A percentile compares a stretch with the other conserved stretches of the same genome.
phyloP scores from a whole-genome alignment of 331 rosid species.

The Telfairia occidentalis region DNA sequence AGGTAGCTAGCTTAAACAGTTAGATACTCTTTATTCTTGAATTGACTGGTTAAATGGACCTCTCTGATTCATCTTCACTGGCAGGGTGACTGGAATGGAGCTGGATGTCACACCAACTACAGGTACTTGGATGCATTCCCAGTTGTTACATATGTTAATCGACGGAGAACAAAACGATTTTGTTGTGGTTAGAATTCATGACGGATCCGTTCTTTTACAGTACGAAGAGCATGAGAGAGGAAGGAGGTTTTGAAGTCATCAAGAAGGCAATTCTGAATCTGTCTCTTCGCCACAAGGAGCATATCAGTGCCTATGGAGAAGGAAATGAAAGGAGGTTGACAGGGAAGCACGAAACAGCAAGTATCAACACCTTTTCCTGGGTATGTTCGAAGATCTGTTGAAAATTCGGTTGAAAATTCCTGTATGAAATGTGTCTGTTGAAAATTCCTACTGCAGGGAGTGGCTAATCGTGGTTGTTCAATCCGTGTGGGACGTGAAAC shows the following conservation, averaged over 20 bases:
- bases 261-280: conserved; percentile 94
- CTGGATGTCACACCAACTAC: conserved; percentile 96
- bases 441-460: conserved; percentile 52
- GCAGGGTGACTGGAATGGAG: conserved; percentile 99
- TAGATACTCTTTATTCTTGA: neutral
- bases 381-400: conserved; percentile 30
- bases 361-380: conserved; percentile 83
- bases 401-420: neutral
- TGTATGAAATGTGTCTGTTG: too few relatives aligned
- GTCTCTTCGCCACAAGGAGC: conserved; percentile 80
- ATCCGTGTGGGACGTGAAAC: conserved; percentile 98
- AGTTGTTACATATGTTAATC: conserved; percentile 5
- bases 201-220: conserved; percentile 28
- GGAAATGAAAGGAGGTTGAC: conserved; percentile 97
- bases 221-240: conserved; percentile 97
- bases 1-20: conserved; percentile 41
- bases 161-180: neutral
- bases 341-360: conserved; percentile 96
- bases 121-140: conserved; percentile 36
- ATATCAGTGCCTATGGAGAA: conserved; percentile 93
- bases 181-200: conserved; percentile 1
- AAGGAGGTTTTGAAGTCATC: conserved; percentile 78
- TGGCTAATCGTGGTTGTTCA: conserved; percentile 95
- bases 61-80: conserved; percentile 13
- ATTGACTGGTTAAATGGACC: conserved; percentile 7